These are phyloP conservation scores for Xylaria longipes DNA, from an alignment of 495 filamentous ascomycete species.

Conservation along the genomic window DNA sequence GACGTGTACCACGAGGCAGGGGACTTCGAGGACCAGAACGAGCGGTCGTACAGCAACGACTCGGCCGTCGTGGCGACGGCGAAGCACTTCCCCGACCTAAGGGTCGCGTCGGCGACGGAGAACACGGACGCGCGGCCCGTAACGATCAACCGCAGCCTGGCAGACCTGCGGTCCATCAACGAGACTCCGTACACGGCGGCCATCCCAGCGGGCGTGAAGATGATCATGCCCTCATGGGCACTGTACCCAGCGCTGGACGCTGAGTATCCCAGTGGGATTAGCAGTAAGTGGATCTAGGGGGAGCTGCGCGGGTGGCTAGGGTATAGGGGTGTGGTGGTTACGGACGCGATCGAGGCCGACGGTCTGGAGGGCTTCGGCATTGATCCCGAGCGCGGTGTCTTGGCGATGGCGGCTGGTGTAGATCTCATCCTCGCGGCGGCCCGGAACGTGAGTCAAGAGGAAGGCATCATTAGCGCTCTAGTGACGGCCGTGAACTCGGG, in stretches of 20 bases:
- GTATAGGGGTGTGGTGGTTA: constrained; percentile 44
- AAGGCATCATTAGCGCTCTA: constrained; percentile 36
- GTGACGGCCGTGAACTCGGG: constrained; percentile 37
- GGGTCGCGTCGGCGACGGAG: constrained; percentile 31
- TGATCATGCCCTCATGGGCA: constrained; percentile 49
- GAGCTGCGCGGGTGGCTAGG: constrained; percentile 43
- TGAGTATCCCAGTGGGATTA: constrained; percentile 42
- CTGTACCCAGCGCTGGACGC: constrained; percentile 44
- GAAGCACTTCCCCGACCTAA: constrained; percentile 47
- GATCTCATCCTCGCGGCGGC: constrained; percentile 45
- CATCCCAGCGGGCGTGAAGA: constrained; percentile 42
- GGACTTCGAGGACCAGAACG: constrained; percentile 41
- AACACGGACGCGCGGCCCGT: constrained; percentile 46
- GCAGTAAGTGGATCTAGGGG: constrained; percentile 38
- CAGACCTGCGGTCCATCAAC: constrained; percentile 38
- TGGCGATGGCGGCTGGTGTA: constrained; percentile 42
- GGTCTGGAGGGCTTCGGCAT: constrained; percentile 39
- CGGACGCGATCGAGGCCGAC: constrained; percentile 48
- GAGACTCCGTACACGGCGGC: constrained; percentile 38
- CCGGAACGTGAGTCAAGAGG: constrained; percentile 42
- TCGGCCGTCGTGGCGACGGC: constrained; percentile 42
- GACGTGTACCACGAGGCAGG: constrained; percentile 41
- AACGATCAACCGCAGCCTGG: constrained; percentile 36
- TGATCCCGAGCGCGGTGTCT: constrained; percentile 33
- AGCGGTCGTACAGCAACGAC: constrained; percentile 42